Conservation (phyloP, 257 asterid genomes). For the Dorcoceras hygrometricum region DNA sequence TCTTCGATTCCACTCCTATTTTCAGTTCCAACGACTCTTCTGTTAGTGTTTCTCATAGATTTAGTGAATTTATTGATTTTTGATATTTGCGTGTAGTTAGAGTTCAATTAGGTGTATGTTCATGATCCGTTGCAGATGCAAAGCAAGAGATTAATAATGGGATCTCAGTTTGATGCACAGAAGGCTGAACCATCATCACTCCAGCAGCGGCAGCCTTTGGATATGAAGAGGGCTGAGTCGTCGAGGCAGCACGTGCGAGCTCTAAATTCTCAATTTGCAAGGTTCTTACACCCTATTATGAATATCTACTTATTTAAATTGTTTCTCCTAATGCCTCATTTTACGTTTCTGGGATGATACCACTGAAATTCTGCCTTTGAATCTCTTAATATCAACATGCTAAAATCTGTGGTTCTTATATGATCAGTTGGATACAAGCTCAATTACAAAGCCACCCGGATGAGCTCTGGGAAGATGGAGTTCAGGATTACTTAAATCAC, state of each 20-base stretch:
- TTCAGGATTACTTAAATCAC: constrained; percentile 81
- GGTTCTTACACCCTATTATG: constrained; percentile 37
- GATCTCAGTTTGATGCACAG: constrained; percentile 43
- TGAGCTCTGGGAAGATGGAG: constrained; percentile 98
- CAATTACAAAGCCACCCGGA: constrained; percentile 88
- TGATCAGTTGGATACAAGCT: constrained; percentile 85
- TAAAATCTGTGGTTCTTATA: constrained; percentile 14
- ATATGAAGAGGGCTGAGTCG: constrained; percentile 72
- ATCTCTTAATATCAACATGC: constrained; percentile 13
- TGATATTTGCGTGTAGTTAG: neutral
- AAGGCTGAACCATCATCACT: constrained; percentile 45
- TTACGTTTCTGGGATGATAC: constrained; percentile 11
- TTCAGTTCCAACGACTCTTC: constrained; percentile 48
- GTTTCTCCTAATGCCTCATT: neutral
- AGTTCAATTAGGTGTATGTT: neutral
- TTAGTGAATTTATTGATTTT: constrained; percentile 11
- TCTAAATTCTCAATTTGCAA: constrained; percentile 88
- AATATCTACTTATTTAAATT: neutral
- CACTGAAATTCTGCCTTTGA: constrained; percentile 5
- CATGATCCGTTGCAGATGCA: constrained; percentile 42
- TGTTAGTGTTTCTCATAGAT: constrained; percentile 35
- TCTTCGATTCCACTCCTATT: constrained; percentile 52
- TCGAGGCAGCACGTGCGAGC: constrained; percentile 94
- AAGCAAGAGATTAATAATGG: constrained; percentile 62
- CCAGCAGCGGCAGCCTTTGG: constrained; percentile 50